Evolutionary conservation across 2,329 filamentous ascomycete species (phyloP).

Genomic region (Moelleriella libera): DNA sequence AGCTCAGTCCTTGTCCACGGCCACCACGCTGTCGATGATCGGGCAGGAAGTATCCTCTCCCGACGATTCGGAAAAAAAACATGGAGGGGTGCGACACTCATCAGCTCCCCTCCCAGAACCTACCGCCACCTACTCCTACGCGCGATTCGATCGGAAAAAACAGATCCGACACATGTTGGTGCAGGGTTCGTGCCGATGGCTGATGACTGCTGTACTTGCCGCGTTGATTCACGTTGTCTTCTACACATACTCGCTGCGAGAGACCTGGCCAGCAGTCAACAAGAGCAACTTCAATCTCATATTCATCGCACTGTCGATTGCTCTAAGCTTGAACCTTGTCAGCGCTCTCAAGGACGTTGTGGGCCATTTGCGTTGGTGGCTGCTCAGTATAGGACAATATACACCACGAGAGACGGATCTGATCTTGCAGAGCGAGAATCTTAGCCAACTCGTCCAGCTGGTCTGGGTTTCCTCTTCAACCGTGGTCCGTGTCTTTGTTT

Average conservation of each 20-base stretch:
- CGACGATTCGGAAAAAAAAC: no score
- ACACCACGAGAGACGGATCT: conserved; percentile 18
- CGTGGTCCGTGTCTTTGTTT: conserved; percentile 14
- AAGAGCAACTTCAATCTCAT: conserved; percentile 24
- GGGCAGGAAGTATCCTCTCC: neutral
- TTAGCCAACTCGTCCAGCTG: conserved; percentile 7
- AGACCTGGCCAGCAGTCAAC: neutral
- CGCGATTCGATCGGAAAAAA: neutral
- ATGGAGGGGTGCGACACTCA: no score
- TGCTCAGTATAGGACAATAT: conserved; percentile 20
- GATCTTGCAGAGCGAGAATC: conserved; percentile 9
- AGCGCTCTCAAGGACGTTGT: conserved; percentile 27
- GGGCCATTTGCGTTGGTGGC: conserved; percentile 27
- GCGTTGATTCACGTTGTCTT: neutral
- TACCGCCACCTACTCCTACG: neutral
- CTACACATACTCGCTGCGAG: neutral
- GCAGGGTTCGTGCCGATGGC: neutral
- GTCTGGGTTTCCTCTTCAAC: conserved; percentile 18
- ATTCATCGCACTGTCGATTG: conserved; percentile 26
- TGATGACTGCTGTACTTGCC: neutral
- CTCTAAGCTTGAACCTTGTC: conserved; percentile 25
- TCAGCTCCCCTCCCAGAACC: neutral
- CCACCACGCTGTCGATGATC: neutral
- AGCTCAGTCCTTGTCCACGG: neutral
- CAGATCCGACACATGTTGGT: neutral